Base-by-base conservation (phyloP, 192 early-diverging fungal species). In the Linnemannia elongata region DNA sequence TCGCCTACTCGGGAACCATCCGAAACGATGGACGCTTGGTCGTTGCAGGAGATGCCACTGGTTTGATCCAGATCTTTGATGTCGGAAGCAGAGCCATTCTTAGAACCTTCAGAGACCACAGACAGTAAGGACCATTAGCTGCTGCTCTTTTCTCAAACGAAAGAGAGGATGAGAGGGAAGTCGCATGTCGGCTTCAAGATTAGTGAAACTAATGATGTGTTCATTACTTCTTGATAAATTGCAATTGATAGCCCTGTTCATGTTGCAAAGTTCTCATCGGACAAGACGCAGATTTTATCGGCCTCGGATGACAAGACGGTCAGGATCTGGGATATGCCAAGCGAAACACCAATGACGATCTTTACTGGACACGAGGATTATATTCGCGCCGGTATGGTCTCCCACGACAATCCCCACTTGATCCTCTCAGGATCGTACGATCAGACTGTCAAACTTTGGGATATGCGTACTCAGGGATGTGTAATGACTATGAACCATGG, bases 301-400 rank as follows among this genome's bases (percentile, higher is more conserved):
- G 96, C 93, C 41, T 96, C 96, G 8, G 98, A 99, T 82, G 98
- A 99, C 85, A 94, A 93, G 78, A 97, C 98, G 9, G 97, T 99
- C 49, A 90, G 93, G 68, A 82, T 99, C 49, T 99, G 97, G 97
- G 98, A 99, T 87, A 95, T 99, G 76, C 93, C 98, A 39, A 94
- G 93, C 47, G 94, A 97, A 81, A 88, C 90, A 30, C 84, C 93
- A 9, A 74, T 97, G 33, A 90, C 89, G 39, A 87, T 90, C 36
- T 97, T 99, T 78, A 87, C 86, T 15, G 97, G 94, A 30, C 98
- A 99, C 88, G 91, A 95, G 70, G 98, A 99, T 90, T 98, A 99
- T 83, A 94, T 99, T 72, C 95, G 97, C 22, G 89, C 93, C 35
- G 97, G 93, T 13, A 88, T 92, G 60, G 92, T 97, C 77, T 93